Base-by-base conservation (phyloP, 1,139 yeast genomes). In the Suhomyces chickasaworum region DNA sequence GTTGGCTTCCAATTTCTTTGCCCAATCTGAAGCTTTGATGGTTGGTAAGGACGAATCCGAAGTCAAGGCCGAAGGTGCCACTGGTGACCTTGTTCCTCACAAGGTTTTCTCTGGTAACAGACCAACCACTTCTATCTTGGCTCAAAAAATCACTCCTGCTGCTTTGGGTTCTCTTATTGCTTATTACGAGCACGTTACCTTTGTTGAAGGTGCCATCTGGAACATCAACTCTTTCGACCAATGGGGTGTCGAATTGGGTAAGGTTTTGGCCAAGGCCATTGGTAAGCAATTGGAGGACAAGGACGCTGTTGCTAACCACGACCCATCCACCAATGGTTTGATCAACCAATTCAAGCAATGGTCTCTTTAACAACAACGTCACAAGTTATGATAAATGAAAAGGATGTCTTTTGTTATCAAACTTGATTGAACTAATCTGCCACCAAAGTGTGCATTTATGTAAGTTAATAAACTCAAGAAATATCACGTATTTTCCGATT, bases 191-290 rank as follows among this genome's bases (percentile, higher is more conserved):
- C 97, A 90, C 69, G 81, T 89, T 49, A 93, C 98, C 33, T 93
- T 93, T 73, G 91, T 91, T 51, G 99, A 93, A 75, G 99, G 99
- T 73, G 99, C 99, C 50, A 74, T 93, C 64, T 93, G 99, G 99
- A 93, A 95, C 81, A 91, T 93, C 77, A 93, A 93, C 83, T 91
- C 98, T 15, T 93, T 89, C 66, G 99, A 93, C 78, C 99, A 93
- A 80, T 93, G 98, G 97, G 99, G 99, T 73, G 99, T 93, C 62
- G 99, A 93, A 77, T 86, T 93, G 63, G 99, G 99, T 69, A 93
- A 93, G 78, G 95, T 87, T 45, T 83, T 93, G 66, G 99, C 99
- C 65, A 93, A 93, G 84, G 95, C 80, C 53, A 93, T 93, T 65
- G 95, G 95, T 59, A 80, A 81, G 61, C 97, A 93, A 75, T 83